A percentile compares a stretch with the other conserved stretches of the same genome.
Evolutionary conservation across 176 grass and related monocot species (phyloP).

Genomic region (Cocos nucifera): DNA sequence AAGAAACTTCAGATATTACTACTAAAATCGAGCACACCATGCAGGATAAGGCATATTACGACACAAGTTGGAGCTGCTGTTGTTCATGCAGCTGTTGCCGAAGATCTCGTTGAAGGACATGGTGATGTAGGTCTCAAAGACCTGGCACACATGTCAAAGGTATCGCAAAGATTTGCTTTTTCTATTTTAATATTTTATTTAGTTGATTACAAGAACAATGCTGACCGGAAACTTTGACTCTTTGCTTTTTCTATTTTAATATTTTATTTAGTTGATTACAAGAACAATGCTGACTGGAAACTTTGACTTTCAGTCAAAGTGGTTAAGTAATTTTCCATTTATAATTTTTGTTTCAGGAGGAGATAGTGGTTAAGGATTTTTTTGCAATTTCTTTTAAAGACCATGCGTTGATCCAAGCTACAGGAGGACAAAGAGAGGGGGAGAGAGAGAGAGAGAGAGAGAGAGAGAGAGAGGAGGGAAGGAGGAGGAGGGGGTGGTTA

Average conservation of each 20-base stretch:
- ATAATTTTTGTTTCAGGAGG: conserved; percentile 34
- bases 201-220: no score
- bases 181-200: no score
- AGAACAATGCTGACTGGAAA: background rate
- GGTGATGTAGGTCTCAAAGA: conserved; percentile 47
- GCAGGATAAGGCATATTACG: conserved; percentile 90
- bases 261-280: background rate
- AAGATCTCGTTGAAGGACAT: conserved; percentile 74
- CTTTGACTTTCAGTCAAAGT: background rate
- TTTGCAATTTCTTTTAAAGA: no score
- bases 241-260: no score
- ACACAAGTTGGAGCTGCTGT: conserved; percentile 74
- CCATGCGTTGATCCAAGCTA: no score
- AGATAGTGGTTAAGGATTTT: conserved; percentile 17
- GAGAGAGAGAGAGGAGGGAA: no score
- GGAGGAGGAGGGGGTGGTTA: no score
- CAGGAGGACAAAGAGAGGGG: no score
- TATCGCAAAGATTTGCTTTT: conserved; percentile 10
- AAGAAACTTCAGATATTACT: no score
- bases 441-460: no score
- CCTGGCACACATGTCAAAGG: conserved; percentile 71
- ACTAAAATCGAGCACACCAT: background rate
- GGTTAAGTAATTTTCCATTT: conserved; percentile 2
- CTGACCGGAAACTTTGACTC: no score
- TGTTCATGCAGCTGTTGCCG: conserved; percentile 44